Conservation (phyloP, 169 alveolate genomes). For the Cardiosporidium cionae region DNA sequence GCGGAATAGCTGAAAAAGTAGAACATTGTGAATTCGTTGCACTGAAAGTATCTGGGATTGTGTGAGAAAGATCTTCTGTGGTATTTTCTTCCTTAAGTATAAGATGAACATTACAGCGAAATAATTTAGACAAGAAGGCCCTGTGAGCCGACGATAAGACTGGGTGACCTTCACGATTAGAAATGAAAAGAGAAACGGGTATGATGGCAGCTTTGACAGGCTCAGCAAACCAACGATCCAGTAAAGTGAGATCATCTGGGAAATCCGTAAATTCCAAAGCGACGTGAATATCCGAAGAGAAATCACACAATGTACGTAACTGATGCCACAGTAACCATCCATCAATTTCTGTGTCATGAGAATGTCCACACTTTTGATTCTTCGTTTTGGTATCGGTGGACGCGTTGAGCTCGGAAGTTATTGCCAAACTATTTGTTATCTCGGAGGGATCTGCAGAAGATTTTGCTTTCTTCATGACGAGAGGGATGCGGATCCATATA, state of each 20-base stretch:
- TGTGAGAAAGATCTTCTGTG: neutral
- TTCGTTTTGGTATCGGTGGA: no score
- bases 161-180: neutral
- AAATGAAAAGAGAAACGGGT: conserved; percentile 8
- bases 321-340: neutral
- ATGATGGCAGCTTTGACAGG: conserved; percentile 15
- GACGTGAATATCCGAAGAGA: neutral
- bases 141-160: neutral
- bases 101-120: neutral
- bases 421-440: no score
- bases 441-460: no score
- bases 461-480: neutral
- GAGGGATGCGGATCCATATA: neutral
- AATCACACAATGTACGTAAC: neutral
- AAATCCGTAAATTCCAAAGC: conserved; percentile 9
- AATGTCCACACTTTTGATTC: no score
- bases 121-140: neutral
- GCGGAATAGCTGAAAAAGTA: neutral
- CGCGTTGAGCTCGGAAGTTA: no score
- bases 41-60: neutral
- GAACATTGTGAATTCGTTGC: no score
- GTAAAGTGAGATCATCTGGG: conserved; percentile 8
- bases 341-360: no score
- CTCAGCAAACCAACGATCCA: conserved; percentile 36
- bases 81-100: neutral